Evolutionary conservation across 345 rosid species (phyloP), one percentile per base, ranked within the genome.

Genomic region (Pistacia integerrima): DNA sequence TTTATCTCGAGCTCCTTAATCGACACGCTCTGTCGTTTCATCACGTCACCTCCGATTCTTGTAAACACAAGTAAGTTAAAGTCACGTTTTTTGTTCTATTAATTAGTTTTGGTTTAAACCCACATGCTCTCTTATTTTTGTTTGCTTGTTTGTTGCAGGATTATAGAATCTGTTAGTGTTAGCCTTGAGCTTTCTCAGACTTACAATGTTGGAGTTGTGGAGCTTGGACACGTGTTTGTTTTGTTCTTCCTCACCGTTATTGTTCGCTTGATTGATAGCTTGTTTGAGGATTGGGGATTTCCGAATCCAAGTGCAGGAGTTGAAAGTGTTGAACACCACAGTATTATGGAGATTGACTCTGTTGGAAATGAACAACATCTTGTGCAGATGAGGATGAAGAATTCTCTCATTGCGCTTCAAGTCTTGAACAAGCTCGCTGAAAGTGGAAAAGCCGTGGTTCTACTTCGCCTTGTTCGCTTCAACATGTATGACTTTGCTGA

Each of bases 391-490:
- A 79, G 82, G 77, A 77, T 67, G 77, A 75, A 51, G 35, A 90
- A 90, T 80, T 76, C 89, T 67, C 35, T 78, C 59, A 54, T 80
- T 76, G 83, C 89, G 52, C 44, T 90, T 48, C 89, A 90, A 73
- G 84, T 88, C 35, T 57, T 90, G 72, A 83, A 70, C 51, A 83
- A 84, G 69, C 78, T 90, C 38, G 77, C 85, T 2, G 81, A 87
- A 78, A 81, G 83, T 78, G 79, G 83, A 77, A 86, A 84, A 71
- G 88, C 89, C 57, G 56, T 77, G 30, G 73, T 78, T 78, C 79
- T 88, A 49, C 88, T 90, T 70, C 88, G 89, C 73, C 82, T 87
- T 69, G 72, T 90, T 76, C 82, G 78, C 81, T 67, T 88, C 67
- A 88, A 90, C 82, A 69, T 88, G 93, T 90, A 88, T 41, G 85